Evolutionary conservation across 805 yeast genomes (phyloP), one percentile per base, ranked within the genome.

Genomic region (Lachancea kluyveri): DNA sequence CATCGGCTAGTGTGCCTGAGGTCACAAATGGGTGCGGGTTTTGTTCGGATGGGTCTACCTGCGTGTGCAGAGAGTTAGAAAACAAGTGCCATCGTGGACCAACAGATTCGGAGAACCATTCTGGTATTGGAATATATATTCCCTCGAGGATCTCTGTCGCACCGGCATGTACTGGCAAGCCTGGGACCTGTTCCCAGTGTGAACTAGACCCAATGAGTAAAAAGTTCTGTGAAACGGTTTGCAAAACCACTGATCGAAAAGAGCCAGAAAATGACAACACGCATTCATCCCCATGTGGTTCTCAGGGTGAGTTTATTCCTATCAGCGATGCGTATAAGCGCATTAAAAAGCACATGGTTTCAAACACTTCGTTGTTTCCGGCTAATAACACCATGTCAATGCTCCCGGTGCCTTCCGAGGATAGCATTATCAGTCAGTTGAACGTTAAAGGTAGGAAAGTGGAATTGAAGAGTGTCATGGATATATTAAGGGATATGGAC

Each of bases 21-120:
- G n/a, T n/a, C n/a, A n/a, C n/a, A n/a, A n/a, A 83, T 43, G 75
- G 81, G 37, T 90, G 97, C 59, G 97, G 97, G 0, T 88, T 90
- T 57, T 90, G 97, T 52, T 75, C 94, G 0, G 95, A 84, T 44
- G 92, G 78, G 44, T 78, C 94, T 0, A 88, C 95, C 2, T 90
- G 97, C 59, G 82, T 90, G 2, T 90, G 96, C 54, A 74, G 90
- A 17, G 96, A 86, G 45, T 82, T 75, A 11, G 73, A 70, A 1
- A 59, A 59, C 12, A 68, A 60, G 31, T 60, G 62, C 21, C 60
- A 59, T n/a, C 59, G 57, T 11, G 48, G 61, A 3, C 21, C 9
- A 10, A 8, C 21, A 10, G 10, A 19, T 8, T 8, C 8, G 10
- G 21, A 19, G 10, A 19, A 19, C 10, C 9, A 19, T 19, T 19